Conservation (phyloP, 1,139 yeast genomes). For the Protomyces macrosporus region DNA sequence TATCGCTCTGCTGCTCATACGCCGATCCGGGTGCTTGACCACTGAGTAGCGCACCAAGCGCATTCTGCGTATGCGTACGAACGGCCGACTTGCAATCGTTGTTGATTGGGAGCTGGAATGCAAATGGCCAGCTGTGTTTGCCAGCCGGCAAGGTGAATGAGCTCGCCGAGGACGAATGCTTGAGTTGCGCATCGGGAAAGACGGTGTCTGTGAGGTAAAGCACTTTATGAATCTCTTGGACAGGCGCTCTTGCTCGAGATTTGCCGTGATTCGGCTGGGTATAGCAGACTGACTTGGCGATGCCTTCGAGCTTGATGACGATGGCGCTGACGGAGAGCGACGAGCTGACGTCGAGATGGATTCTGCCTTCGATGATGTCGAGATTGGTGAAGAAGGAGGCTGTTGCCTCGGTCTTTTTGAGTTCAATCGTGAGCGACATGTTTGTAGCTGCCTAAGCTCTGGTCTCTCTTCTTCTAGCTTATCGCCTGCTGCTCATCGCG, state of each 20-base stretch:
- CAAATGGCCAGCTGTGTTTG: conserved; percentile 53
- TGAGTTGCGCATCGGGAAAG: conserved; percentile 9
- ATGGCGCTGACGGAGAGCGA: conserved; percentile 51
- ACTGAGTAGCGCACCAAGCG: conserved; percentile 5
- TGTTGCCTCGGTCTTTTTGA: background rate
- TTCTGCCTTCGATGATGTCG: conserved; percentile 50
- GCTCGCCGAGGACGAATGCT: conserved; percentile 4
- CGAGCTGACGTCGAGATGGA: conserved; percentile 45
- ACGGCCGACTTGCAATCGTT: conserved; percentile 46
- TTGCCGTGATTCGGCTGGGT: conserved; percentile 35
- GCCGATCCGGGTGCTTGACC: conserved; percentile 28
- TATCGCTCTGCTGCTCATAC: conserved; percentile 35
- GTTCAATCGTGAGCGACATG: background rate
- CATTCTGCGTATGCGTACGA: conserved; percentile 27
- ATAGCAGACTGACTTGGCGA: conserved; percentile 39
- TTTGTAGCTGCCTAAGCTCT: too few relatives aligned
- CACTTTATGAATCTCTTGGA: conserved; percentile 51
- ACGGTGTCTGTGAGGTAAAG: conserved; percentile 47
- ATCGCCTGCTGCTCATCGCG: too few relatives aligned
- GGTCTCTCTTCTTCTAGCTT: too few relatives aligned
- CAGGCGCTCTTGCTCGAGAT: conserved; percentile 31
- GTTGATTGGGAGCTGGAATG: conserved; percentile 51
- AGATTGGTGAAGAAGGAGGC: conserved; percentile 42
- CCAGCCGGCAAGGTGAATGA: conserved; percentile 62
- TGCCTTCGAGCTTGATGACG: conserved; percentile 60